Evolutionary conservation across 2,329 filamentous ascomycete genomes (phyloP), one percentile per base, ranked within the genome.

Genomic region (Didymella arachidicola): DNA sequence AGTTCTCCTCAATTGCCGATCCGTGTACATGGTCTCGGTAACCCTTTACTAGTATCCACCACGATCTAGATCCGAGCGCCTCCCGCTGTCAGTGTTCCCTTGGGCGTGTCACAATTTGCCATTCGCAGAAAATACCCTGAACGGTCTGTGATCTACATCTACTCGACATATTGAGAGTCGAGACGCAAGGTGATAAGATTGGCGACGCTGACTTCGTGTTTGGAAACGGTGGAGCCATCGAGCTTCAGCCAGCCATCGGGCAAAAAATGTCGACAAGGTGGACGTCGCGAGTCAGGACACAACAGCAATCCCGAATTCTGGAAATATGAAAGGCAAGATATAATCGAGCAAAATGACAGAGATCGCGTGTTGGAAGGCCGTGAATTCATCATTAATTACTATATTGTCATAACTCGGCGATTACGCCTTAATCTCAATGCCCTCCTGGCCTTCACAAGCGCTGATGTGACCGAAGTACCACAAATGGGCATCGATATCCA

Each of bases 401-500:
- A 47, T 19, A 2, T 49, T 25, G 6, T 53, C 43, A 19, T 43
- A 22, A 41, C 19, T 26, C 22, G 46, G 57, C 2, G 3, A 7
- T 34, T 34, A 60, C 2, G 7, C 29, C 59, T 69, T 72, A 22
- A 71, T 52, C 63, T 74, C 70, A 26, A 76, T 65, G 4, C 65
- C 69, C 18, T 66, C 61, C 22, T 58, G 36, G 1, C 69, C 71
- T 32, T 73, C 66, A 60, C 76, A 78, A 26, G 57, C 63, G 25
- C 66, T 68, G 38, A 78, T 77, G 4, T 64, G 42, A 5, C 73
- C 73, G 64, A 78, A 78, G 53, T 78, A 79, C 64, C 64, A 73
- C 36, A 65, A 45, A 65, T 79, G 77, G 41, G 75, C 70, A 34
- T 66, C 34, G 2, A 71, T 46, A 62, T 77, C 71, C 0, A 72